Base-by-base conservation (phyloP, 1,284 basidiomycete species). In the Phaffia rhodozyma region DNA sequence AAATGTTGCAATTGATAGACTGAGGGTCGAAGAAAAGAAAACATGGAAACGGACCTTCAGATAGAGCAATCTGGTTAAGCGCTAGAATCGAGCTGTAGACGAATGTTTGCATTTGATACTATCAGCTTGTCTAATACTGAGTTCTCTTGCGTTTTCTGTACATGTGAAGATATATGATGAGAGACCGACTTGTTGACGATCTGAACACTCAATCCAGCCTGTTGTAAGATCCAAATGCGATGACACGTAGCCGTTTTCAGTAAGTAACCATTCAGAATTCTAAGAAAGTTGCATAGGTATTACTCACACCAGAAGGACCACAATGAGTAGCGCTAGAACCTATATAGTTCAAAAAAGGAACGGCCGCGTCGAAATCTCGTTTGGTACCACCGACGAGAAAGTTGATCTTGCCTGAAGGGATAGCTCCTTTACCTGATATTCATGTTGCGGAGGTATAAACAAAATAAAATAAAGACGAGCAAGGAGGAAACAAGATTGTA, bases 111-210 rank as follows among this genome's bases (percentile, higher is more conserved):
- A 43, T 2, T 5, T 43, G 16, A 43, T 5, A 11, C 38, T 11
- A 11, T 43, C 13, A 43, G 38, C 13, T 43, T 11, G 2, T 16
- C 13, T 9, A 9, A 34, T 43, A 7, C 16, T 43, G 7, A 16
- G 9, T 34, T 4, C 32, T 34, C 32, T 34, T 34, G 5, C 9
- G 4, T 9, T 34, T 4, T 34, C 32, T 34, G n/a, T n/a, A n/a
- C n/a, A n/a, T n/a, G n/a, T n/a, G n/a, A n/a, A 43, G 7, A 43
- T 43, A 16, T 43, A 16, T 5, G 13, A 50, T 11, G 11, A 1
- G n/a, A 43, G n/a, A 70, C 73, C 59, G 48, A 75, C 74, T 75
- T 75, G 68, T 74, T 75, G 69, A 71, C 71, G 3, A 75, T 71
- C 66, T 75, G 75, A 48, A 74, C 72, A 5, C 38, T 43, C 13